These are phyloP conservation scores for Cladosporium colombiae DNA, from an alignment of 2,329 filamentous ascomycete genomes.

Conservation along the genomic window DNA sequence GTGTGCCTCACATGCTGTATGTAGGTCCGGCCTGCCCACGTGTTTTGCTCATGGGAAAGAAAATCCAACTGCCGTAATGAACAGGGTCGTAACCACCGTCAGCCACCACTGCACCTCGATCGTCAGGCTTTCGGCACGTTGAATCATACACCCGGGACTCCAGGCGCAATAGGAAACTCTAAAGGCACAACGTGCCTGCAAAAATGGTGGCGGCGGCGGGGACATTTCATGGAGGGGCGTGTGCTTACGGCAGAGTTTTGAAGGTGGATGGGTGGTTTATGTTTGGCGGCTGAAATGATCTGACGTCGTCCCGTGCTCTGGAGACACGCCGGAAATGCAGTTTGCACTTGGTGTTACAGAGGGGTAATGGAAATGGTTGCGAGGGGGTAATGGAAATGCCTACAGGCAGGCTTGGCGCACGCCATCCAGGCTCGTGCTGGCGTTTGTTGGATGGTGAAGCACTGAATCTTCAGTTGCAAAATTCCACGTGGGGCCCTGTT, in stretches of 20 bases:
- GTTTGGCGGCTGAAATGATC: neutral
- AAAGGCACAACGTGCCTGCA: neutral
- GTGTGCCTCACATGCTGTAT: neutral
- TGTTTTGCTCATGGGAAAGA: neutral
- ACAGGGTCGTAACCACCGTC: neutral
- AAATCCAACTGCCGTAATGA: neutral
- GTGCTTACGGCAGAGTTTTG: neutral
- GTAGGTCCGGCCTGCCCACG: neutral
- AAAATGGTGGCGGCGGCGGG: neutral
- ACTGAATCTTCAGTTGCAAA: neutral
- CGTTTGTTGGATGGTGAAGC: conserved; percentile 1
- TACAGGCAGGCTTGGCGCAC: neutral
- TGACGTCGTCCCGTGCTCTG: conserved; percentile 9
- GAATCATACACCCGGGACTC: conserved; percentile 1
- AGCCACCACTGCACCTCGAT: neutral
- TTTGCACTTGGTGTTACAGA: neutral
- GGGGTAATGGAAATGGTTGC: conserved; percentile 1
- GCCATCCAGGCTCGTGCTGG: conserved; percentile 4
- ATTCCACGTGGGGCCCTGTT: neutral
- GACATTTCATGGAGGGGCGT: neutral
- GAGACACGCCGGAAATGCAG: conserved; percentile 6
- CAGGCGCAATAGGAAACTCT: conserved; percentile 2
- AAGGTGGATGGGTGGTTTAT: neutral
- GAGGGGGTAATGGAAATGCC: conserved; percentile 15
- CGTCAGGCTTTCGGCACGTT: conserved; percentile 10